Evolutionary conservation across 2,329 filamentous ascomycete species (phyloP).

Genomic region (Alternaria solani): DNA sequence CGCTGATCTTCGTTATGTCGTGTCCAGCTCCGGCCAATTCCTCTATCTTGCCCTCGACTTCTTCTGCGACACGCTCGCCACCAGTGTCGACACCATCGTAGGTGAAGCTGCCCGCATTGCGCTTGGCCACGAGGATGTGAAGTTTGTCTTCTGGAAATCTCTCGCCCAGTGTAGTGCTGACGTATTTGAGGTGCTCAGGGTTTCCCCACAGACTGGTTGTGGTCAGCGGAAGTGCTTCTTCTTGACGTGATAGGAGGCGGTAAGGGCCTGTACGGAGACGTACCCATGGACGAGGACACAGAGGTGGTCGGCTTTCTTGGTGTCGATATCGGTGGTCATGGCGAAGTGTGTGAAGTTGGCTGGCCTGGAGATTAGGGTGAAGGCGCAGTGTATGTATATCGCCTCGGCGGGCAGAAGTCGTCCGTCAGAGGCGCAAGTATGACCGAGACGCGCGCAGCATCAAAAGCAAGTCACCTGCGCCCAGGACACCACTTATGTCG

Average conservation of each 20-base stretch:
- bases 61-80: constrained; percentile 70
- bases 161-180: constrained; percentile 71
- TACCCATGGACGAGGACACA: constrained; percentile 81
- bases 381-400: constrained; percentile 28
- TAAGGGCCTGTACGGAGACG: constrained; percentile 35
- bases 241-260: constrained; percentile 6
- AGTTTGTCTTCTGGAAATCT: constrained; percentile 69
- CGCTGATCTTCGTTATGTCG: constrained; percentile 80
- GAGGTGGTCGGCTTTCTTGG: constrained; percentile 67
- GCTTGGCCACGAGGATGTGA: constrained; percentile 74
- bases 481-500: not conserved
- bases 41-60: constrained; percentile 68
- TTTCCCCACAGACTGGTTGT: constrained; percentile 76
- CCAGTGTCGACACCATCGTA: constrained; percentile 74
- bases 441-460: constrained; percentile 14
- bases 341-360: constrained; percentile 23
- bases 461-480: constrained; percentile 1
- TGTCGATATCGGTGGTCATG: constrained; percentile 15
- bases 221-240: constrained; percentile 21
- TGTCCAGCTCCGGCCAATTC: constrained; percentile 68
- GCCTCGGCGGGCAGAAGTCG: constrained; percentile 26
- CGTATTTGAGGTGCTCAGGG: constrained; percentile 73
- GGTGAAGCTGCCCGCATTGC: constrained; percentile 75
- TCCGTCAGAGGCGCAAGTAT: constrained; percentile 25
- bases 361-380: not conserved